Base-by-base conservation (phyloP, 2,329 filamentous ascomycete genomes). In the Ceratocystis diversiconidia region DNA sequence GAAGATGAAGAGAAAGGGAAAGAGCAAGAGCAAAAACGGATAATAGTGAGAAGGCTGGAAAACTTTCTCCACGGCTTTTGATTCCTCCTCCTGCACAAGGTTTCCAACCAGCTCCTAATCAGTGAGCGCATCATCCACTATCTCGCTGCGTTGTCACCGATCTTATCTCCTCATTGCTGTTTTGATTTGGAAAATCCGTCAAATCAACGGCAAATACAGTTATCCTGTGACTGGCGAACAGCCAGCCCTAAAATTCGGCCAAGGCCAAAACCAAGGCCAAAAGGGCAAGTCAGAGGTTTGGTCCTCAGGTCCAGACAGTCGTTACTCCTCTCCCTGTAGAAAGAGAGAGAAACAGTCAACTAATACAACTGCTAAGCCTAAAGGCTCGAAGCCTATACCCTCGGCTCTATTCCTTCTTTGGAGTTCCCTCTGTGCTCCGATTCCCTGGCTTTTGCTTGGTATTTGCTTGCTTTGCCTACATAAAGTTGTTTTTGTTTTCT, bases 391-490 rank as follows among this genome's bases (percentile, higher is more conserved):
- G 25, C 48, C 48, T 59, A 36, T 59, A 30, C 55, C 55, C 55
- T 59, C 55, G 28, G 55, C 55, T 59, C 55, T 30, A 59, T 59
- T 59, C 55, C 55, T 59, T 59, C 55, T 32, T 30, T 36, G 28
- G 55, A 59, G 55, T n/a, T 59, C 55, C 5, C 55, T 59, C n/a
- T 10, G 8, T 55, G 4, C 30, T 15, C 55, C 32, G 28, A 6
- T 59, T 36, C 55, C 55, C 55, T 36, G 28, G 17, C 19, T 36
- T 36, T 17, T 15, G 5, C 19, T 59, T n/a, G 32, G 28, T 59
- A 59, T 59, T 59, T 59, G 55, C 32, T 59, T 59, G 25, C 55
- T 36, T 36, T 15, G 55, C 30, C 22, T n/a, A 30, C 28, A 28
- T 30, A n/a, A 4, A 15, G 36, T 41, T 41, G 36, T 41, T 30